phyloP scores from a whole-genome alignment of 768 basidiomycete genomes.

The Macrolepiota fuliginosa region DNA sequence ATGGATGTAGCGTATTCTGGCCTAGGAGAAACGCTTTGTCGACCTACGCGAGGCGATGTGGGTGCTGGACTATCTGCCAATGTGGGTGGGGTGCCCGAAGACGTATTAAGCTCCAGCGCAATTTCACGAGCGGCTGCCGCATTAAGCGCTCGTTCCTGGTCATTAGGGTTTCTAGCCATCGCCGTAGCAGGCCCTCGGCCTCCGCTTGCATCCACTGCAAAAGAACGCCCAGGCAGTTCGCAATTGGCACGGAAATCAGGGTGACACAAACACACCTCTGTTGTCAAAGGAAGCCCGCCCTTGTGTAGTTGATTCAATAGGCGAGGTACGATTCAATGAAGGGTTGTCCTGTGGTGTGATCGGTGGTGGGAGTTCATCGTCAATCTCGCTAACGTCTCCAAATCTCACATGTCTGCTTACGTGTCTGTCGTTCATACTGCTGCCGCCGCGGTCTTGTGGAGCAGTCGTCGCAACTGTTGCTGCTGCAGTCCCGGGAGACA shows the following conservation, averaged over 20 bases:
- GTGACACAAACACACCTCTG: background rate
- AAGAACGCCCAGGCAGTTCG: background rate
- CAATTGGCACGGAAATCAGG: background rate
- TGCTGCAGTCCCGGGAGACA: slow-evolving; percentile 23
- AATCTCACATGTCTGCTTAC: slow-evolving; percentile 41
- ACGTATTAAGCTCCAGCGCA: slow-evolving; percentile 57
- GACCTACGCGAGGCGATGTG: slow-evolving; percentile 2
- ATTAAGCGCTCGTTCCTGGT: slow-evolving; percentile 54
- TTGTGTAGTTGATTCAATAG: background rate
- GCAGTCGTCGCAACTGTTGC: background rate
- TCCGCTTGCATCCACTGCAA: background rate
- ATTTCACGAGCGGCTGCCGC: slow-evolving; percentile 71
- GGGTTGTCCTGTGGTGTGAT: slow-evolving; percentile 16
- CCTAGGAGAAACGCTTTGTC: slow-evolving; percentile 30
- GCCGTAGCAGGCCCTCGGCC: slow-evolving; percentile 30
- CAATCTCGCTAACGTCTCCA: slow-evolving; percentile 37
- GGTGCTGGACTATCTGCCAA: background rate
- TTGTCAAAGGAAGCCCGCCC: background rate
- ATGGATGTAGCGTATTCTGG: slow-evolving; percentile 27
- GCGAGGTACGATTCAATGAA: background rate
- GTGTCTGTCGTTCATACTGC: slow-evolving; percentile 19
- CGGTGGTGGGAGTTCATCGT: slow-evolving; percentile 32
- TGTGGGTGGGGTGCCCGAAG: background rate
- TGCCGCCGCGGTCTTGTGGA: background rate
- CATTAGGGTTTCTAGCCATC: slow-evolving; percentile 28